These are phyloP conservation scores for Chlorella sp. DNA, from an alignment of 139 green algal species.

Conservation along the genomic window DNA sequence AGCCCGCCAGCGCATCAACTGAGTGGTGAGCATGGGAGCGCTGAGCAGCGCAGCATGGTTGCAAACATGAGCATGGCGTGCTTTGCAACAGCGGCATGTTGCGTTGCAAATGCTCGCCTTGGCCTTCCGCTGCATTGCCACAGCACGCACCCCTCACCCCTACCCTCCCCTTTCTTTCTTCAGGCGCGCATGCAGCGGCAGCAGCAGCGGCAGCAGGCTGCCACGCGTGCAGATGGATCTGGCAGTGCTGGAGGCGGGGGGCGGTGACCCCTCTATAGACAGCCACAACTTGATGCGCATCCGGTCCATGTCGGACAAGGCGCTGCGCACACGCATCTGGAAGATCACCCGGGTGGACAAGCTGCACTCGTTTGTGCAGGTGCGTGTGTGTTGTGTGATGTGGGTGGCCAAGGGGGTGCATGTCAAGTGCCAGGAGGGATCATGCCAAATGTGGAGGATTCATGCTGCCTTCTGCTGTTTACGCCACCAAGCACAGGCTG, in stretches of 20 bases:
- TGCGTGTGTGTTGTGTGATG: neutral
- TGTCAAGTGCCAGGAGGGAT: no score
- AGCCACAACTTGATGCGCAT: neutral
- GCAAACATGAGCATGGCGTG: neutral
- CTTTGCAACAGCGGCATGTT: neutral
- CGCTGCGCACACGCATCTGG: slow-evolving; percentile 31
- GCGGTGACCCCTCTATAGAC: neutral
- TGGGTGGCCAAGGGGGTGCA: neutral
- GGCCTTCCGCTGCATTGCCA: neutral
- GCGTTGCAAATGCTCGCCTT: neutral
- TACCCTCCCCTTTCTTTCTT: neutral
- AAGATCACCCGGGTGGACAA: slow-evolving; percentile 23
- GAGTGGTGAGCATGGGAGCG: neutral
- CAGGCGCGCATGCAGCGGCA: neutral
- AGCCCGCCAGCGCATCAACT: neutral
- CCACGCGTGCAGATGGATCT: neutral
- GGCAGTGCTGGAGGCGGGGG: neutral
- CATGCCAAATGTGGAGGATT: no score
- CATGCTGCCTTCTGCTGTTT: no score
- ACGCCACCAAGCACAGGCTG: no score
- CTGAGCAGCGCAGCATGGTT: no score
- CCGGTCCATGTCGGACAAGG: slow-evolving; percentile 2
- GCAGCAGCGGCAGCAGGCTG: neutral
- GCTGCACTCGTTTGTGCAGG: slow-evolving; percentile 4
- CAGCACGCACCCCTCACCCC: no score